These are phyloP conservation scores for Tetraselmis striata DNA, from an alignment of 139 green algal genomes.

Conservation along the genomic window DNA sequence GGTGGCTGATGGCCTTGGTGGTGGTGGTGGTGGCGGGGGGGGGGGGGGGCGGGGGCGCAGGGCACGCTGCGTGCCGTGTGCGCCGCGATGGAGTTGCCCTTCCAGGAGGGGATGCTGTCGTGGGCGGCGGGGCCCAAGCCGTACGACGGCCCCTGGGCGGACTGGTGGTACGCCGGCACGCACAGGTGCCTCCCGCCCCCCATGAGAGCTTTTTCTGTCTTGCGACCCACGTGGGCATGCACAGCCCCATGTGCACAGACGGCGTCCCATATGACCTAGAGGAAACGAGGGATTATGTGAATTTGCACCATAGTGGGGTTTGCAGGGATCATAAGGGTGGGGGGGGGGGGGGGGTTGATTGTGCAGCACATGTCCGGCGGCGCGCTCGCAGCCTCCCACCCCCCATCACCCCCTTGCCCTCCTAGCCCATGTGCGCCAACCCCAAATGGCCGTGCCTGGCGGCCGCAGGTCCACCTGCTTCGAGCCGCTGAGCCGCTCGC, in stretches of 20 bases:
- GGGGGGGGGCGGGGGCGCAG: constrained; percentile 6
- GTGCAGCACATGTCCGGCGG: no score
- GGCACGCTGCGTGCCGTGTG: constrained; percentile 33
- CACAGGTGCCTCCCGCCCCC: constrained; percentile 20
- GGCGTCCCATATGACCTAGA: no score
- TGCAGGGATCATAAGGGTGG: no score
- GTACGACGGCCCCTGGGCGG: constrained; percentile 66
- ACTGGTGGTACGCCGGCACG: constrained; percentile 60
- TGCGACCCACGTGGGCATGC: no score
- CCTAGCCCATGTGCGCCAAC: neutral
- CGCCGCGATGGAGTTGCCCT: constrained; percentile 33
- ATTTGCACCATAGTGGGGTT: no score
- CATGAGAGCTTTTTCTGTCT: neutral
- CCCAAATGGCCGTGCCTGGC: neutral
- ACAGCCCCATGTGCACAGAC: no score
- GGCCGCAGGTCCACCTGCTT: neutral
- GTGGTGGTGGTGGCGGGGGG: no score
- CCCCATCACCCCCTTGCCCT: no score
- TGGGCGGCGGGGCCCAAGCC: constrained; percentile 60
- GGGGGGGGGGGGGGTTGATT: no score
- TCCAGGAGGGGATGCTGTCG: constrained; percentile 44
- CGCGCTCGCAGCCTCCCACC: no score
- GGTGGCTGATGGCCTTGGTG: no score
- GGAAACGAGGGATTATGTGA: no score
- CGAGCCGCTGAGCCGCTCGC: neutral